A percentile compares a stretch with the other conserved stretches of the same genome.
phyloP scores from a whole-genome alignment of 768 basidiomycete genomes.

The Amanita fuliginea region DNA sequence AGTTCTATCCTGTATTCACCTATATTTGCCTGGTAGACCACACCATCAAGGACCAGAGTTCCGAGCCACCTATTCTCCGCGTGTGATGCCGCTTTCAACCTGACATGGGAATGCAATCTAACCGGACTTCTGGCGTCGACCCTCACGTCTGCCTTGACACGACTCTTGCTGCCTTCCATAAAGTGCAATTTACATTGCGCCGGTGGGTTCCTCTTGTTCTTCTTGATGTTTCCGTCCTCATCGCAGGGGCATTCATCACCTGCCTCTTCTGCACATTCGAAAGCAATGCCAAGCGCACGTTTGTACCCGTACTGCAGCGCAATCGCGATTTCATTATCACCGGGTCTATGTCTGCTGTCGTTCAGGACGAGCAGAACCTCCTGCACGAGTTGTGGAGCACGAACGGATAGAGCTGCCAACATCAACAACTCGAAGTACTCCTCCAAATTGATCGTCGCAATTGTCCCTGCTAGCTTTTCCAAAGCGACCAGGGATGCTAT shows the following conservation, averaged over 20 bases:
- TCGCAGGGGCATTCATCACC: conserved; percentile 58
- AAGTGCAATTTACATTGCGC: conserved; percentile 27
- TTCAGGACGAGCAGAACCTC: conserved; percentile 52
- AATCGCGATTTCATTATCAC: conserved; percentile 14
- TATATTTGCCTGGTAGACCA: conserved; percentile 40
- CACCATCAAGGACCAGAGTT: conserved; percentile 40
- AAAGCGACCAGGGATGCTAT: conserved; percentile 48
- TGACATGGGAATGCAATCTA: conserved; percentile 56
- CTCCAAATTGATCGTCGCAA: conserved; percentile 26
- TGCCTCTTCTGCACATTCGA: conserved; percentile 59
- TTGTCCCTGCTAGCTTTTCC: conserved; percentile 39
- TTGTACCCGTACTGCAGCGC: conserved; percentile 37
- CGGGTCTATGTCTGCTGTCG: conserved; percentile 26
- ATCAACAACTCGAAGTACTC: conserved; percentile 44
- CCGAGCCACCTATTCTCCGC: conserved; percentile 38
- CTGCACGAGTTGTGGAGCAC: conserved; percentile 39
- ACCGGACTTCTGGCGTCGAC: conserved; percentile 39
- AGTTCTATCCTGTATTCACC: conserved; percentile 46
- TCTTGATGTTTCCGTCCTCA: conserved; percentile 39
- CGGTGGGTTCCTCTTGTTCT: conserved; percentile 31
- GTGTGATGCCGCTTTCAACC: conserved; percentile 47
- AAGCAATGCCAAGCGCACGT: conserved; percentile 44
- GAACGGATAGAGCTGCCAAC: conserved; percentile 38
- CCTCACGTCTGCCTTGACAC: conserved; percentile 41
- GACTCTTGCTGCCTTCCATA: conserved; percentile 22